phyloP scores from a whole-genome alignment of 768 basidiomycete species.

The Clitopilus passeckerianus region DNA sequence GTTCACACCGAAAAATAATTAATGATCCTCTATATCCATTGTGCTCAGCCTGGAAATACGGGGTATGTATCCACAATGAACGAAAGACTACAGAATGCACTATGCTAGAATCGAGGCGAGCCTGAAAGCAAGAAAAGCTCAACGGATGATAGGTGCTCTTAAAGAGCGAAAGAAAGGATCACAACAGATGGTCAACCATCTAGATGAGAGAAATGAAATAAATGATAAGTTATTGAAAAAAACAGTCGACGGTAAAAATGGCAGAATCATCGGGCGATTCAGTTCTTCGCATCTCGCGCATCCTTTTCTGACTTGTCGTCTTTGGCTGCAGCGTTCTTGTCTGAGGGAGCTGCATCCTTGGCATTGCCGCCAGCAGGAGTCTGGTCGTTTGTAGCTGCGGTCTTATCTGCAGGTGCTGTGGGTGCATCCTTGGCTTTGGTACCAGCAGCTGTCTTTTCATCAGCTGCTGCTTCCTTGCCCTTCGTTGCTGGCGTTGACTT shows the following conservation, averaged over 20 bases:
- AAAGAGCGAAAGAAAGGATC: neutral
- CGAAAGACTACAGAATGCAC: neutral
- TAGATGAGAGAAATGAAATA: neutral
- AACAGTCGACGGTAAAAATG: neutral
- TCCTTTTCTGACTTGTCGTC: neutral
- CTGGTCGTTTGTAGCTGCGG: neutral
- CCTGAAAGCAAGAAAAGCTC: neutral
- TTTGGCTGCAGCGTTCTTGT: neutral
- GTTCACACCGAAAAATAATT: neutral
- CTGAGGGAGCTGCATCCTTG: neutral
- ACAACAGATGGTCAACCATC: neutral
- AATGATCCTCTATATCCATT: neutral
- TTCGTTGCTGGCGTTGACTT: slow-evolving; percentile 6
- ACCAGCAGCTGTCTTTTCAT: neutral
- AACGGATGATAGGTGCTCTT: neutral
- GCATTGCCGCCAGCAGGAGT: neutral
- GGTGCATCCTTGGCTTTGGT: slow-evolving; percentile 1
- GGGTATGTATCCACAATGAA: neutral
- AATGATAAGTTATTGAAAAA: neutral
- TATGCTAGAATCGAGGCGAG: neutral
- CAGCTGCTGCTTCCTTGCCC: slow-evolving; percentile 6
- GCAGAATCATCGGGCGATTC: neutral
- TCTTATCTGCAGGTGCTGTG: neutral
- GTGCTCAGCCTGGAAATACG: neutral
- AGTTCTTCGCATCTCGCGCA: neutral